A percentile compares a stretch with the other conserved stretches of the same genome.
Conservation (phyloP, 1,139 yeast genomes). For the Keqinozyma sinolaborantium region DNA sequence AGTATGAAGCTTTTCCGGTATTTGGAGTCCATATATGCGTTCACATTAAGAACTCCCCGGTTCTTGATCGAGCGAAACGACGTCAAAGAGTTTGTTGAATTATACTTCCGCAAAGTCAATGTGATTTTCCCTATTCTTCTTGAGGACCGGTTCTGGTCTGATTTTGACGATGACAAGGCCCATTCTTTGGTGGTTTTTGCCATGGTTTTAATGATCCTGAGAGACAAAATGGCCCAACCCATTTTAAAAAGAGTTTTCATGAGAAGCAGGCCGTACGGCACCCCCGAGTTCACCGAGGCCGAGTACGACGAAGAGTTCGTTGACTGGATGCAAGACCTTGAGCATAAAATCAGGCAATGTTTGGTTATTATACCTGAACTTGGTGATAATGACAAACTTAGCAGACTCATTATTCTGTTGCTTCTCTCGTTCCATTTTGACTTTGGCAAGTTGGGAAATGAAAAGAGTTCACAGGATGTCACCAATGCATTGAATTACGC, state of each 20-base stretch:
- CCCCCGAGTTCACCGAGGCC: conserved; percentile 7
- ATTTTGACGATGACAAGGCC: conserved; percentile 16
- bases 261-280: not conserved
- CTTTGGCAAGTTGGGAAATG: conserved; percentile 27
- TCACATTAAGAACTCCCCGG: conserved; percentile 20
- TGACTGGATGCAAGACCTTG: conserved; percentile 17
- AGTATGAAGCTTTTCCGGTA: conserved; percentile 15
- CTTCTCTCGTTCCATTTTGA: conserved; percentile 24
- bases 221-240: conserved; percentile 23
- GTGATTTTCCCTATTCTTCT: conserved; percentile 29
- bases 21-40: conserved; percentile 24
- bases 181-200: conserved; percentile 22
- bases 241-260: conserved; percentile 8
- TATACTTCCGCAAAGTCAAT: conserved; percentile 29
- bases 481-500: conserved; percentile 22
- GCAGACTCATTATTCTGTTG: conserved; percentile 22
- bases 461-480: conserved; percentile 30
- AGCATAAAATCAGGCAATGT: conserved; percentile 19
- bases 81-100: conserved; percentile 16
- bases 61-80: conserved; percentile 18
- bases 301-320: conserved; percentile 9
- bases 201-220: conserved; percentile 23
- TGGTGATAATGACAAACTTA: conserved; percentile 30
- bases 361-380: conserved; percentile 17
- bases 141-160: conserved; percentile 26